phyloP scores from a whole-genome alignment of 495 filamentous ascomycete species.

The Haplographium delicatum region DNA sequence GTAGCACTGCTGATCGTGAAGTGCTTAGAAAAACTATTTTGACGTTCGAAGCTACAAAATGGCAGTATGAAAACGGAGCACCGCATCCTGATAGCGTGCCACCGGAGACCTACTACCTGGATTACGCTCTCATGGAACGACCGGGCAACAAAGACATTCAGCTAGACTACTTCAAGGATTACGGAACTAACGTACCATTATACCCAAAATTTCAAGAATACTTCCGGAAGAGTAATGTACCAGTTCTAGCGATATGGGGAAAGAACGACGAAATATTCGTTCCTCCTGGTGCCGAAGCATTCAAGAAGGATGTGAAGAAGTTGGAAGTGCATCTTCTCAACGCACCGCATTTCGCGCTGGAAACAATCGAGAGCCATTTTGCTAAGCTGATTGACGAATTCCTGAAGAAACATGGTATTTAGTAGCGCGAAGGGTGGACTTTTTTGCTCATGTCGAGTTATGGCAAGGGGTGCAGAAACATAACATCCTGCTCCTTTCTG shows the following conservation, averaged over 20 bases:
- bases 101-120: conserved; percentile 47
- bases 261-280: conserved; percentile 56
- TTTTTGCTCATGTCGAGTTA: too few species aligned
- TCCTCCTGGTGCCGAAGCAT: conserved; percentile 54
- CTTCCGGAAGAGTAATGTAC: conserved; percentile 47
- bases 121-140: conserved; percentile 45
- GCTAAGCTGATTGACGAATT: conserved; percentile 43
- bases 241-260: conserved; percentile 57
- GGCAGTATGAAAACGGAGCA: conserved; percentile 51
- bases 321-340: conserved; percentile 50
- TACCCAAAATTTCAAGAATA: conserved; percentile 55
- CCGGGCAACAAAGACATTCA: conserved; percentile 51
- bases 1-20: conserved; percentile 32
- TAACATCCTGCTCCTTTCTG: too few species aligned
- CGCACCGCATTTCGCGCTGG: conserved; percentile 58
- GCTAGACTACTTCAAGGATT: conserved; percentile 52
- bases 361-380: conserved; percentile 47
- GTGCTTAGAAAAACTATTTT: conserved; percentile 35
- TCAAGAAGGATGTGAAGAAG: conserved; percentile 46
- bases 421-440: not conserved
- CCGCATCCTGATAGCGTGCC: conserved; percentile 33
- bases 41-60: conserved; percentile 42
- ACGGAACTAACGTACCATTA: conserved; percentile 40
- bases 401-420: conserved; percentile 30
- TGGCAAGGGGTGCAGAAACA: too few species aligned